A percentile compares a stretch with the other conserved stretches of the same genome.
phyloP scores from a whole-genome alignment of 805 yeast species.

The Lachancea waltii region DNA sequence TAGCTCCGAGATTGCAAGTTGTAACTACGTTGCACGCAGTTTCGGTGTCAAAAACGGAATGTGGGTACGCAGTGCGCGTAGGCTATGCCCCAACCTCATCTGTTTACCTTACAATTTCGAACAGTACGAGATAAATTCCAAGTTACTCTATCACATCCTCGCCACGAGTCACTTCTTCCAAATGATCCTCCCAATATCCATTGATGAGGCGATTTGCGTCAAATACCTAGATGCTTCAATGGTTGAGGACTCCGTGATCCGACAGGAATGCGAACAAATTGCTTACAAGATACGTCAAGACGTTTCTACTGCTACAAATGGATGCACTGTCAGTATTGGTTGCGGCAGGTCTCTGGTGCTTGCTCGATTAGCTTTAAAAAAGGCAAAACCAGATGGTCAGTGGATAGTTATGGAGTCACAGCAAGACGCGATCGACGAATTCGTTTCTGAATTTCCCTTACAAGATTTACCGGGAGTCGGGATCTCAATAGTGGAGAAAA shows the following conservation, averaged over 20 bases:
- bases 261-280: conserved; percentile 21
- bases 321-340: conserved; percentile 75
- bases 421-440: conserved; percentile 33
- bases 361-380: conserved; percentile 66
- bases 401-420: conserved; percentile 35
- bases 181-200: conserved; percentile 73
- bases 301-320: conserved; percentile 39
- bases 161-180: conserved; percentile 22
- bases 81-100: conserved; percentile 58
- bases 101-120: conserved; percentile 68
- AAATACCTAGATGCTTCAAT: conserved; percentile 9
- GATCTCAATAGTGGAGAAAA: conserved; percentile 16
- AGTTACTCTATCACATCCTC: conserved; percentile 55
- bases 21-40: conserved; percentile 82
- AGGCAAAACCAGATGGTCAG: conserved; percentile 77
- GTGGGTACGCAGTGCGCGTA: conserved; percentile 72
- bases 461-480: conserved; percentile 62
- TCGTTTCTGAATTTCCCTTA: conserved; percentile 25
- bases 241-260: conserved; percentile 23
- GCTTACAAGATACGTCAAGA: conserved; percentile 34
- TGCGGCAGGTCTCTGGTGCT: conserved; percentile 64
- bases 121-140: conserved; percentile 61
- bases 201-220: conserved; percentile 74
- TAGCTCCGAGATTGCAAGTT: conserved; percentile 76
- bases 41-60: conserved; percentile 79